Evolutionary conservation across 1,139 yeast genomes (phyloP).

Genomic region (Taphrina betulina): DNA sequence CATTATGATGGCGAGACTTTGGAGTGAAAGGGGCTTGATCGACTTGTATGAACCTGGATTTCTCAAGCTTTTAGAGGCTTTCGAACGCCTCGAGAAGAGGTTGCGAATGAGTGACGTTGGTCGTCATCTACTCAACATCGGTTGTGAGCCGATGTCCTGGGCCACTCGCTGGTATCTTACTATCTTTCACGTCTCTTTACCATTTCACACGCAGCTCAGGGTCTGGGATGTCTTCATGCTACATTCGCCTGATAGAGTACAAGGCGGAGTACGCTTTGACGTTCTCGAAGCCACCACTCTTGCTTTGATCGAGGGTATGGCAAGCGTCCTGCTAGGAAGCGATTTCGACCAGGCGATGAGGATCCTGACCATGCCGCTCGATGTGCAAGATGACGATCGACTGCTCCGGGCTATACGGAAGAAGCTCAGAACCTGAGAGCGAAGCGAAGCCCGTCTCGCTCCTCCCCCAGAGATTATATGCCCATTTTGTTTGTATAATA

Average conservation of each 20-base stretch:
- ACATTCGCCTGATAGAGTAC: constrained; percentile 13
- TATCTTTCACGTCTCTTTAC: constrained; percentile 38
- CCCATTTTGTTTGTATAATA: no score
- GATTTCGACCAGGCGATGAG: constrained; percentile 39
- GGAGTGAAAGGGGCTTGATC: constrained; percentile 34
- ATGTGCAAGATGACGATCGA: constrained; percentile 36
- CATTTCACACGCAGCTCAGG: constrained; percentile 39
- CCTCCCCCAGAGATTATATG: no score
- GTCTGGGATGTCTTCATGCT: constrained; percentile 39
- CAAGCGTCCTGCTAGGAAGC: constrained; percentile 28
- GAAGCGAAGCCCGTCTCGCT: no score
- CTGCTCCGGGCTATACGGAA: constrained; percentile 30
- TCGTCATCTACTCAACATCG: constrained; percentile 31
- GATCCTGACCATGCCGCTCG: constrained; percentile 35
- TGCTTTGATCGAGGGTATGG: constrained; percentile 28
- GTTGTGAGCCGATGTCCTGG: constrained; percentile 37
- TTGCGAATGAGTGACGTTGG: constrained; percentile 34
- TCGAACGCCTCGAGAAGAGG: constrained; percentile 34
- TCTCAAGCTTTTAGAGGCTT: constrained; percentile 35
- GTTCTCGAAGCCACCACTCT: constrained; percentile 29
- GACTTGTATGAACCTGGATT: constrained; percentile 37
- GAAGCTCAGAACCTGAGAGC: not conserved
- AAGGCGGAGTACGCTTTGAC: constrained; percentile 17
- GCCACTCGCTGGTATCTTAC: constrained; percentile 40
- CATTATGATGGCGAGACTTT: constrained; percentile 36